Conservation (phyloP, 768 basidiomycete species). For the Clavaria fumosa region DNA sequence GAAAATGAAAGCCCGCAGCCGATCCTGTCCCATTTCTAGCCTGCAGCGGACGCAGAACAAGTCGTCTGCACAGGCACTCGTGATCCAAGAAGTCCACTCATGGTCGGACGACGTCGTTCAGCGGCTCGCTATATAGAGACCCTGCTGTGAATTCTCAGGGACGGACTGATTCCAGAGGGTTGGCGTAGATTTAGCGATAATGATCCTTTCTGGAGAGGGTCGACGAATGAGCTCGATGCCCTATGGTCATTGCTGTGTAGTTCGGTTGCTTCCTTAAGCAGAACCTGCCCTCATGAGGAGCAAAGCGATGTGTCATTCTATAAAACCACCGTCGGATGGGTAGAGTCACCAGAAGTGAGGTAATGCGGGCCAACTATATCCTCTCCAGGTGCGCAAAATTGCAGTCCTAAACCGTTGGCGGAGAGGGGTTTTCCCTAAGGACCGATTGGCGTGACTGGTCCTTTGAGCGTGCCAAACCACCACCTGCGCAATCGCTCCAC, state of each 20-base stretch:
- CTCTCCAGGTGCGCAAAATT: neutral
- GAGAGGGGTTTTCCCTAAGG: neutral
- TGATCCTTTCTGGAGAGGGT: no score
- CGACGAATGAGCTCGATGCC: no score
- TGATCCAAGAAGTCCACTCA: no score
- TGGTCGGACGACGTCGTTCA: no score
- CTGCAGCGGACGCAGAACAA: no score
- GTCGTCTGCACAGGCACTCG: no score
- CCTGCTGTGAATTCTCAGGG: no score
- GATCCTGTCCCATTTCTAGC: no score
- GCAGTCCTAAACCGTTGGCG: neutral
- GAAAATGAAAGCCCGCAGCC: no score
- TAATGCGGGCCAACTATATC: neutral
- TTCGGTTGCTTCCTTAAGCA: neutral
- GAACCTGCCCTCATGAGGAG: neutral
- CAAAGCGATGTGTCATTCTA: neutral
- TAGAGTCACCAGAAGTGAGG: neutral
- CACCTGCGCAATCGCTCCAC: conserved; percentile 23
- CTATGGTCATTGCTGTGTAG: neutral
- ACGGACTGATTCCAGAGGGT: no score
- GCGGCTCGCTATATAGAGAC: no score
- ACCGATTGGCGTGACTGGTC: neutral
- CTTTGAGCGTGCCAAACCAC: conserved; percentile 26
- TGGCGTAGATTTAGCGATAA: no score
- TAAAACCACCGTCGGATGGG: neutral